Base-by-base conservation (phyloP, 2,329 filamentous ascomycete species). In the Clarireedia paspali region DNA sequence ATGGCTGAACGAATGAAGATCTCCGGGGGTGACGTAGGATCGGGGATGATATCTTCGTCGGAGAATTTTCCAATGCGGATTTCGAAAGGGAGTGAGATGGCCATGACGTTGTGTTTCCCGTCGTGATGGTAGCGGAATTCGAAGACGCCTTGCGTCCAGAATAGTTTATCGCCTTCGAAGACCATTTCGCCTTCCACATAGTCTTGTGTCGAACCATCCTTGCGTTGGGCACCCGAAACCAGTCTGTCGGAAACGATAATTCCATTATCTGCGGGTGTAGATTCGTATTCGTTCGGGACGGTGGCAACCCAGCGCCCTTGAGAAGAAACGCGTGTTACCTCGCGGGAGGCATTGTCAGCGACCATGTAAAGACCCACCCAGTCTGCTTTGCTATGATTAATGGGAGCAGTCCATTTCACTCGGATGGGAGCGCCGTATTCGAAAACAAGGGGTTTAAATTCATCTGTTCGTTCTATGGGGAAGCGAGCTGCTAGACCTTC, bases 331-430 rank as follows among this genome's bases (percentile, higher is more conserved):
- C 89, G 85, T 2, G 94, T 96, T 14, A 86, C 76, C 40, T 96
- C 89, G 42, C 92, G 83, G 6, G 89, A 94, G 6, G 84, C 82
- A 68, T 96, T 99, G 72, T 97, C 92, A 3, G 90, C 91, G 2
- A 99, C 90, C 82, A 91, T 91, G 75, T 97, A 99, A 5, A 99
- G 78, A 4, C 92, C 92, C 53, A 99, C 85, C 94, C 94, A 99
- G 71, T 99, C 94, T 66, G 87, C 88, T 69, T 88, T 91, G 73
- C 85, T 86, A 72, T 97, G 94, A 62, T 91, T 89, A 39, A 84
- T 77, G 0, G 94, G 92, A 0, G 92, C 94, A 27, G 83, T 88
- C 94, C 94, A 99, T 64, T 83, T 88, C 60, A 97, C 89, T 63
- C 81, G 87, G 69, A 99, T 89, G 0, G 94, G 91, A 0, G 91